phyloP scores from a whole-genome alignment of 257 asterid genomes.

The Scutellaria baicalensis region DNA sequence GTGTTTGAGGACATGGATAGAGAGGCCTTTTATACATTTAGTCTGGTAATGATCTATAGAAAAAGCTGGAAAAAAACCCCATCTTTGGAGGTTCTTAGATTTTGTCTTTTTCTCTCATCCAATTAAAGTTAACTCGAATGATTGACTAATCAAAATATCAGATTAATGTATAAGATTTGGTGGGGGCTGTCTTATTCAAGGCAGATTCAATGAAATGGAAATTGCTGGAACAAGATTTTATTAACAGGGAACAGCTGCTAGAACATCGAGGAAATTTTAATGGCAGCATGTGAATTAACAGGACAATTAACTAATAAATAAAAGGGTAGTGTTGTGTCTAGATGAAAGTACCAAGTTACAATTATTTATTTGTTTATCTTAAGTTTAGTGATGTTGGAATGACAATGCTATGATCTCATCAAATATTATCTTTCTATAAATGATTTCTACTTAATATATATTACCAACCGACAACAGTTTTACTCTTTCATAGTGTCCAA shows the following conservation, averaged over 20 bases:
- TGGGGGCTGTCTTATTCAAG: constrained; percentile 16
- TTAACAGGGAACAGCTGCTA: neutral
- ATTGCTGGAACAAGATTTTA: constrained; percentile 18
- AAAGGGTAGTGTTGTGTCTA: neutral
- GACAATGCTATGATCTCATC: neutral
- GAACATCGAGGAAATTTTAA: neutral
- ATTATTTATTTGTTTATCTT: too few relatives aligned
- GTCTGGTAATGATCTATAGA: neutral
- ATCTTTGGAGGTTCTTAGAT: neutral
- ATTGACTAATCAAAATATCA: too few relatives aligned
- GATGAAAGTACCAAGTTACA: neutral
- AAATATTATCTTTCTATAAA: too few relatives aligned
- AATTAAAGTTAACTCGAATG: neutral
- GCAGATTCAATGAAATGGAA: constrained; percentile 17
- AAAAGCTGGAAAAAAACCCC: constrained; percentile 6
- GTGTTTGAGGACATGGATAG: neutral
- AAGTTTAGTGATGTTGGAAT: neutral
- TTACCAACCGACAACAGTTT: constrained; percentile 1
- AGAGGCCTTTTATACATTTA: constrained; percentile 7
- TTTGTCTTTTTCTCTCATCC: neutral
- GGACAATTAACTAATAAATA: neutral
- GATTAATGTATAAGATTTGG: neutral
- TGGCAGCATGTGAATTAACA: constrained; percentile 2
- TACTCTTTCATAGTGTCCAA: neutral
- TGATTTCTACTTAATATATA: neutral